Conservation (phyloP, 192 early-diverging fungal genomes). For the Diversispora epigaea region DNA sequence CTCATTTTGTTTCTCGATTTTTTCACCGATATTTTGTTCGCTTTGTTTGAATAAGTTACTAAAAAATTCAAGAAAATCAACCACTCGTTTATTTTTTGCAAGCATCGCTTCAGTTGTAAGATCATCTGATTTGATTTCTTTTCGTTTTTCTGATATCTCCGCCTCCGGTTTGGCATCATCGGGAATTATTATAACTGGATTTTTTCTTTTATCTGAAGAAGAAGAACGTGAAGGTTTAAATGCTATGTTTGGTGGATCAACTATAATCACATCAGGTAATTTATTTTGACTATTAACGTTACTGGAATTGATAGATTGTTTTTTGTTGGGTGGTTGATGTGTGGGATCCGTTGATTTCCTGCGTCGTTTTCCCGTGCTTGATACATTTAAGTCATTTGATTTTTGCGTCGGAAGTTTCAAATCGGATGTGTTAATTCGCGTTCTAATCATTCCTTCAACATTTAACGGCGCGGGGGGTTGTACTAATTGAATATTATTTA, state of each 20-base stretch:
- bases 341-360: background rate
- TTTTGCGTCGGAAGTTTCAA: background rate
- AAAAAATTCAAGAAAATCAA: too few relatives aligned
- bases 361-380: background rate
- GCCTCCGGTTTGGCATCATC: background rate
- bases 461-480: background rate
- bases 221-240: background rate
- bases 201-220: background rate
- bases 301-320: background rate
- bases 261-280: background rate
- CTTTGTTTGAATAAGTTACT: too few relatives aligned
- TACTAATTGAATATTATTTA: background rate
- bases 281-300: background rate
- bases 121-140: too few relatives aligned
- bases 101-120: too few relatives aligned
- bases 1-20: too few relatives aligned
- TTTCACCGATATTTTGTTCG: too few relatives aligned
- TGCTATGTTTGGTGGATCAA: background rate
- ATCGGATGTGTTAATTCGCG: background rate
- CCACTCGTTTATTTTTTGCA: too few relatives aligned
- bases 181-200: background rate
- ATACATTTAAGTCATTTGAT: background rate
- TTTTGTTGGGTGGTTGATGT: background rate
- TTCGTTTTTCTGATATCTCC: background rate
- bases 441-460: background rate